phyloP scores from a whole-genome alignment of 768 basidiomycete genomes.

The Paxillus involutus region DNA sequence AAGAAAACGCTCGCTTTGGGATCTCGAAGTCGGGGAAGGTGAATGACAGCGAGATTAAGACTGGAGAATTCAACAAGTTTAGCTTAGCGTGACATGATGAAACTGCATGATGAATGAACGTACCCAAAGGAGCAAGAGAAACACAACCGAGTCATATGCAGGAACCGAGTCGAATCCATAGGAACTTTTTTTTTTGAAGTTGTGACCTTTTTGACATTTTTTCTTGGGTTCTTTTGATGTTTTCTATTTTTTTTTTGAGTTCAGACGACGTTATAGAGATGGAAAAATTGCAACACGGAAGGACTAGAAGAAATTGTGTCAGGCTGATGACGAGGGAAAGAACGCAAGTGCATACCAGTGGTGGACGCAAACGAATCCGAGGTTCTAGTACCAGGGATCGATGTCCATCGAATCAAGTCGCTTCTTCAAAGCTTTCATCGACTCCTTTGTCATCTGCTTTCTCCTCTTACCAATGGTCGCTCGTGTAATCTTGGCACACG shows the following conservation, averaged over 20 bases:
- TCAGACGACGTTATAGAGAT: not conserved
- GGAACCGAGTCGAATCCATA: not conserved
- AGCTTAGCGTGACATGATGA: not conserved
- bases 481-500: slow-evolving; percentile 21
- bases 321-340: not conserved
- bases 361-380: not conserved
- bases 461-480: not conserved
- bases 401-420: slow-evolving; percentile 13
- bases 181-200: not conserved
- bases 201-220: not conserved
- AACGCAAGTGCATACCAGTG: not conserved
- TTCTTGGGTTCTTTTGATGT: not conserved
- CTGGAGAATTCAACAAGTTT: not conserved
- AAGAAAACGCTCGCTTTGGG: not conserved
- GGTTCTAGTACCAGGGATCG: slow-evolving; percentile 5
- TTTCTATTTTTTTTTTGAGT: not conserved
- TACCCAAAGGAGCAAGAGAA: not conserved
- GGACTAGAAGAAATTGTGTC: not conserved
- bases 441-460: slow-evolving; percentile 7
- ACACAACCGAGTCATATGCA: not conserved
- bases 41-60: not conserved
- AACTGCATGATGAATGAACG: not conserved
- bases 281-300: not conserved
- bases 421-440: slow-evolving; percentile 8
- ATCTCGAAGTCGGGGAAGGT: slow-evolving; percentile 8